phyloP scores from a whole-genome alignment of 306 rosid species.

The Sechiopsis laciniata region DNA sequence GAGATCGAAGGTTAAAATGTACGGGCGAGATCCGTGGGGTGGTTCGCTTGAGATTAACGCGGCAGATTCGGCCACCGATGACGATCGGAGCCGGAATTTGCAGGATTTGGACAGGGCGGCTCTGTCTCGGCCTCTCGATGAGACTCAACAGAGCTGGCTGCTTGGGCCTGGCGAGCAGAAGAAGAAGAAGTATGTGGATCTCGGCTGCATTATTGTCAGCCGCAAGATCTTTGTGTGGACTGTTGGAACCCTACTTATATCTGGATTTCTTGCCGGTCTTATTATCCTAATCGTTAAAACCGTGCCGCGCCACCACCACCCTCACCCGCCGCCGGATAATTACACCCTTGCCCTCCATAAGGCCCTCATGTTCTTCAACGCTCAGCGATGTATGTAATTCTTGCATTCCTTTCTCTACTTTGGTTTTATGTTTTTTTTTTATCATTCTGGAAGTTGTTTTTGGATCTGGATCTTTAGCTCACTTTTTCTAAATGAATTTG shows the following conservation, averaged over 20 bases:
- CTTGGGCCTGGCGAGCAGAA: slow-evolving; percentile 88
- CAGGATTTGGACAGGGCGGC: slow-evolving; percentile 87
- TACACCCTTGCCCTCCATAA: slow-evolving; percentile 89
- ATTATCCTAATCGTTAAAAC: slow-evolving; percentile 73
- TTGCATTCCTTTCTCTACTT: background rate
- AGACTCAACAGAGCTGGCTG: slow-evolving; percentile 98
- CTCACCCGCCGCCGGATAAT: slow-evolving; percentile 70
- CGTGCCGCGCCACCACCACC: slow-evolving; percentile 67
- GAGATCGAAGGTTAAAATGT: slow-evolving; percentile 38
- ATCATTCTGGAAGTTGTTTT: too few species aligned
- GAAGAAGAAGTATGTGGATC: slow-evolving; percentile 98
- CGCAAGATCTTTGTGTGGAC: slow-evolving; percentile 96
- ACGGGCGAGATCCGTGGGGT: slow-evolving; percentile 98
- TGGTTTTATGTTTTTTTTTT: too few species aligned
- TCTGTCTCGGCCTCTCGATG: slow-evolving; percentile 75
- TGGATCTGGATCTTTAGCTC: too few species aligned
- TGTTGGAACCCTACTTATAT: slow-evolving; percentile 45
- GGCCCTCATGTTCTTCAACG: slow-evolving; percentile 97
- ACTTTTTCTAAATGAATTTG: too few species aligned
- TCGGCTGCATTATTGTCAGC: slow-evolving; percentile 88
- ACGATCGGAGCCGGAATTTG: slow-evolving; percentile 83
- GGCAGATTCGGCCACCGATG: slow-evolving; percentile 88
- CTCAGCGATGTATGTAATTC: slow-evolving; percentile 56
- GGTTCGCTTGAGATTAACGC: slow-evolving; percentile 91
- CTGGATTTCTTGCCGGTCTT: slow-evolving; percentile 71